A percentile compares a stretch with the other conserved stretches of the same genome.
These are phyloP conservation scores for Datisca glomerata DNA, from an alignment of 306 rosid genomes.

Conservation along the genomic window DNA sequence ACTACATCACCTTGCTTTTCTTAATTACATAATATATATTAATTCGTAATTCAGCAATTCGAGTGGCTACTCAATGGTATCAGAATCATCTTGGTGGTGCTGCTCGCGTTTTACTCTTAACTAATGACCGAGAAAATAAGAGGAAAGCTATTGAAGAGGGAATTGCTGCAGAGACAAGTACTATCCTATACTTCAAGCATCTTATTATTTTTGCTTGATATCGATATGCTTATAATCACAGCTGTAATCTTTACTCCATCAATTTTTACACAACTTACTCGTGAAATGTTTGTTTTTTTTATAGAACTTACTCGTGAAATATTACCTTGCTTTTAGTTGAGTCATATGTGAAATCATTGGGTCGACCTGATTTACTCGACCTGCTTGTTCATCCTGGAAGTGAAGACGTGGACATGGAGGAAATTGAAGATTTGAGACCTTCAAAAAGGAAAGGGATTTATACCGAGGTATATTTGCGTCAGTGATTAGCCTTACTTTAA, in stretches of 20 bases:
- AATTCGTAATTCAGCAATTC: slow-evolving; percentile 53
- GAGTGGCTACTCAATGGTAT: slow-evolving; percentile 95
- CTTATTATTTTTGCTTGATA: slow-evolving; percentile 5
- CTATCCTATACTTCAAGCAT: slow-evolving; percentile 10
- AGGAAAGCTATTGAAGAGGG: slow-evolving; percentile 89
- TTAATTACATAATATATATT: neutral
- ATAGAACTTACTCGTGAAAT: slow-evolving; percentile 10
- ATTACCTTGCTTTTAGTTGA: slow-evolving; percentile 52
- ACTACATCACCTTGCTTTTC: neutral
- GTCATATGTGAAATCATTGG: slow-evolving; percentile 77
- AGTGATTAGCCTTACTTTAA: slow-evolving; percentile 4
- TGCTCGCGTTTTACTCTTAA: slow-evolving; percentile 60
- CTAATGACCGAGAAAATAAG: slow-evolving; percentile 87
- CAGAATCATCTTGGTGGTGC: slow-evolving; percentile 82
- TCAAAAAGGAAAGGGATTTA: slow-evolving; percentile 78
- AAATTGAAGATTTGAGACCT: slow-evolving; percentile 82
- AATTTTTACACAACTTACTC: slow-evolving; percentile 6
- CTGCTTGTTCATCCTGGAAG: slow-evolving; percentile 72
- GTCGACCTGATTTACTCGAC: slow-evolving; percentile 75
- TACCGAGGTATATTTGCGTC: slow-evolving; percentile 38
- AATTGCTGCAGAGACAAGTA: slow-evolving; percentile 85
- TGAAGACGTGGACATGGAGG: slow-evolving; percentile 70
- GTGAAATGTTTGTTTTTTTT: slow-evolving; percentile 15
- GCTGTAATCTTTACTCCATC: slow-evolving; percentile 3
- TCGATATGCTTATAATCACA: slow-evolving; percentile 6